A percentile compares a stretch with the other conserved stretches of the same genome.
Evolutionary conservation across 1,139 yeast species (phyloP).

Genomic region (Taphrina communis): DNA sequence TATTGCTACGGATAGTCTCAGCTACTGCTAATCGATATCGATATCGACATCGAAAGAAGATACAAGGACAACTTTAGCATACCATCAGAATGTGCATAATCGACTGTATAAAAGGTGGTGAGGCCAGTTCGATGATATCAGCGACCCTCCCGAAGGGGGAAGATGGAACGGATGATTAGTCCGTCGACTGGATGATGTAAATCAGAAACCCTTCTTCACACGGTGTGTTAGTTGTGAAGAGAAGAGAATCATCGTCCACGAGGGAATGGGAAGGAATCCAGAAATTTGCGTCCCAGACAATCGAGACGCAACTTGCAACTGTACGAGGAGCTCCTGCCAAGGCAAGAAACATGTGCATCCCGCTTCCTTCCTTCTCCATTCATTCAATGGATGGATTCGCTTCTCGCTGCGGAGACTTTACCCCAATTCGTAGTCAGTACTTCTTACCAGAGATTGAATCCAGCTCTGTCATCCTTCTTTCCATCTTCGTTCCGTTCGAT

Average conservation of each 20-base stretch:
- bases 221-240: slow-evolving; percentile 26
- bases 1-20: slow-evolving; percentile 22
- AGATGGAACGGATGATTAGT: slow-evolving; percentile 33
- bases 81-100: slow-evolving; percentile 27
- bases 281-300: neutral
- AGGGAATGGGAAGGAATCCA: neutral
- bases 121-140: slow-evolving; percentile 35
- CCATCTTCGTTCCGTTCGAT: too few relatives aligned
- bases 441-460: too few relatives aligned
- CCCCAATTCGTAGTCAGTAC: too few relatives aligned
- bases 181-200: slow-evolving; percentile 31
- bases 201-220: slow-evolving; percentile 26
- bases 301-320: neutral
- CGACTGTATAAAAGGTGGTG: slow-evolving; percentile 38
- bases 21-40: slow-evolving; percentile 9
- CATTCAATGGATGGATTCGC: neutral
- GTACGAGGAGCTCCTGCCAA: neutral
- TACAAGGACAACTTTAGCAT: slow-evolving; percentile 18
- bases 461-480: too few relatives aligned
- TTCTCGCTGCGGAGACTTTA: neutral
- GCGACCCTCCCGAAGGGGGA: slow-evolving; percentile 21
- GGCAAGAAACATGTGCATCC: neutral
- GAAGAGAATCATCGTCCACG: neutral
- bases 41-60: neutral
- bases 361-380: neutral